phyloP scores from a whole-genome alignment of 108 stramenopile species.

The Cyclotella baltica region DNA sequence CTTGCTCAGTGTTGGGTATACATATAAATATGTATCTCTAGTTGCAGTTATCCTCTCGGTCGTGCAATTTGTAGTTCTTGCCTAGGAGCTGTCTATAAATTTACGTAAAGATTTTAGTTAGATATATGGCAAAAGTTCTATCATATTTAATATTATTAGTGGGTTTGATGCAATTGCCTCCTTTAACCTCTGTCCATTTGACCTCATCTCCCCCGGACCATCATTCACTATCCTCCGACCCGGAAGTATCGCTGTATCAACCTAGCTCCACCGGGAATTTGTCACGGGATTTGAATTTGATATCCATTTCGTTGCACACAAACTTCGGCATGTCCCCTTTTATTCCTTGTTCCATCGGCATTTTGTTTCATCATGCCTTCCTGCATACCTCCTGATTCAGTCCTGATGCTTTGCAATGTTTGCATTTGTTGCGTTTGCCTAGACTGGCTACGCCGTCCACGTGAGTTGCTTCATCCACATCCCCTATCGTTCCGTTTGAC shows the following conservation, averaged over 20 bases:
- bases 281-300: constrained; percentile 6
- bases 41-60: no score
- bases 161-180: background rate
- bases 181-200: background rate
- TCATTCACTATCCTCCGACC: background rate
- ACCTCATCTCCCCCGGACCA: constrained; percentile 9
- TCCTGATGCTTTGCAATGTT: background rate
- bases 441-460: background rate
- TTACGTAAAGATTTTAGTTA: no score
- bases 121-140: background rate
- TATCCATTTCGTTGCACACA: background rate
- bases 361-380: background rate
- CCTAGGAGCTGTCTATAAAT: no score
- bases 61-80: no score
- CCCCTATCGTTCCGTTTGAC: background rate
- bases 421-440: background rate
- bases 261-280: constrained; percentile 7
- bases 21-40: no score
- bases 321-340: background rate
- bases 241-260: background rate
- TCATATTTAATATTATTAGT: no score
- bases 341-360: background rate
- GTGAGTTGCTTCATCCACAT: background rate
- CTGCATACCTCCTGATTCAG: background rate
- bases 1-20: no score